Base-by-base conservation (phyloP, 129 eudicot species). In the Artemisia tridentata region DNA sequence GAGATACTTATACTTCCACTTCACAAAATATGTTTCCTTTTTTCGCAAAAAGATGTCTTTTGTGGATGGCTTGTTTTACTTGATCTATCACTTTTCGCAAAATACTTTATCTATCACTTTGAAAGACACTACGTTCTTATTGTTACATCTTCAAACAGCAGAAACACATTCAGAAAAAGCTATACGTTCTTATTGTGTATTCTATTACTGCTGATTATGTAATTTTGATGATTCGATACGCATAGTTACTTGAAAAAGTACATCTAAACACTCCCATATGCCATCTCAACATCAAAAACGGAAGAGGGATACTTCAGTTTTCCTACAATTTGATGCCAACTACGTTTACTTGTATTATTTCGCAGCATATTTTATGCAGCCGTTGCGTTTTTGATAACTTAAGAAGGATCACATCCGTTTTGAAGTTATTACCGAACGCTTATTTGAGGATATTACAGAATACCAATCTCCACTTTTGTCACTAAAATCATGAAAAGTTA, bases 271-370 rank as follows among this genome's bases (percentile, higher is more conserved):
- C 34, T 11, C 20, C 23, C 31, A 4, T 1, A 11, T n/a, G 0
- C 45, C 45, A 34, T 7, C 45, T 38, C 45, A 2, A 23, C 49
- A 7, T 23, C 72, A 20, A 11, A 50, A 50, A 25, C n/a, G 57
- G 27, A 17, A 50, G 21, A 53, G 25, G 48, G 62, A 68, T 12
- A 50, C 72, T 48, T 25, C 29, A 25, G 29, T 25, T 25, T 25
- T 67, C 27, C 21, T 48, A 67, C 45, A 67, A 14, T 18, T 21
- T 48, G 45, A 38, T 38, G 45, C 17, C 13, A 67, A 64, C 69
- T 16, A 10, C 50, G 13, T 57, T 57, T 57, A 7, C 15, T 34
- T 34, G 34, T 21, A 12, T 49, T 47, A 47, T 47, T 47, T 5
- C 1, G 2, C 38, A 19, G 17, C 7, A 53, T 18, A 61, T 11